Evolutionary conservation across 169 alveolate genomes (phyloP).

Genomic region (Plasmodium cynomolgi): DNA sequence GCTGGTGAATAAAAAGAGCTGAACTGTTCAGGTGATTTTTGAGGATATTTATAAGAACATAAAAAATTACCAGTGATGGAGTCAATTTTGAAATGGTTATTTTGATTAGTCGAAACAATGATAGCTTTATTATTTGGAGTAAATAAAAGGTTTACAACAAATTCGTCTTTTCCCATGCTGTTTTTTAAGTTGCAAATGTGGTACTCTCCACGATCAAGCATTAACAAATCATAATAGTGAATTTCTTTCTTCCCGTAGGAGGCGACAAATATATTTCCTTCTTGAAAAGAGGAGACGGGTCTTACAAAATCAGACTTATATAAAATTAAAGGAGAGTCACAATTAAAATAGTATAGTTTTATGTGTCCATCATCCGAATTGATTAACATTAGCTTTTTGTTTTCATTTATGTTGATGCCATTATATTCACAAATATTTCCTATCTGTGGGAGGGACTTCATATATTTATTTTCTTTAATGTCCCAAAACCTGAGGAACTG

Average conservation of each 20-base stretch:
- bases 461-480: constrained; percentile 58
- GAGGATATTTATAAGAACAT: constrained; percentile 55
- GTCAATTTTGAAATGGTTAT: constrained; percentile 56
- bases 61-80: constrained; percentile 55
- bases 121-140: constrained; percentile 66
- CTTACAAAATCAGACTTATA: constrained; percentile 51
- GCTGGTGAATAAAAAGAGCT: background rate
- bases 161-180: constrained; percentile 26
- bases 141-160: constrained; percentile 39
- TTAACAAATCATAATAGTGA: constrained; percentile 57
- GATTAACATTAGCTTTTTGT: constrained; percentile 58
- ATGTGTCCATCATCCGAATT: constrained; percentile 70
- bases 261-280: constrained; percentile 56
- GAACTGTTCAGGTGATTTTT: background rate
- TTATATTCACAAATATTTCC: constrained; percentile 67
- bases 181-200: constrained; percentile 32
- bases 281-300: constrained; percentile 64
- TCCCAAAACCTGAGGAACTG: constrained; percentile 68
- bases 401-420: constrained; percentile 36
- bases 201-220: constrained; percentile 63
- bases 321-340: constrained; percentile 61
- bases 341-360: constrained; percentile 59
- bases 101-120: constrained; percentile 43
- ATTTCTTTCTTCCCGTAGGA: constrained; percentile 62
- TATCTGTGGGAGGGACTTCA: constrained; percentile 55